A percentile compares a stretch with the other conserved stretches of the same genome.
These are phyloP conservation scores for Wilhelminamyces savonicus DNA, from an alignment of 805 yeast species.

Conservation along the genomic window DNA sequence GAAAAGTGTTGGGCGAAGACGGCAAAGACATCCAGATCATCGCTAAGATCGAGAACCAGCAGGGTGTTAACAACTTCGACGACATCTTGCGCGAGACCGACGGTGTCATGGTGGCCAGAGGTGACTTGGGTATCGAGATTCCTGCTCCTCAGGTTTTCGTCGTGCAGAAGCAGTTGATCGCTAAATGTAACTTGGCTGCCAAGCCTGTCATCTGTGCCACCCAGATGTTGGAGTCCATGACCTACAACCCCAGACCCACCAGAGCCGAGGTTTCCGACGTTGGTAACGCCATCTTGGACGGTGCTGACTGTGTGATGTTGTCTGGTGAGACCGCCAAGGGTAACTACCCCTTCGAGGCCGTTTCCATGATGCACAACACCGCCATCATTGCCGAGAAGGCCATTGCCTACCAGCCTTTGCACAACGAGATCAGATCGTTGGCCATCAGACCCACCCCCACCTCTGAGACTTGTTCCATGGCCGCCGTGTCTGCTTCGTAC, in stretches of 20 bases:
- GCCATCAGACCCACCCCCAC: conserved; percentile 87
- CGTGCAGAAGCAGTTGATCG: conserved; percentile 97
- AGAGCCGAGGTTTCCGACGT: conserved; percentile 99
- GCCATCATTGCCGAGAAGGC: conserved; percentile 95
- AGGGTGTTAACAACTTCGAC: conserved; percentile 99
- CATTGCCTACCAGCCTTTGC: conserved; percentile 77
- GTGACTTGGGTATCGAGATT: conserved; percentile 98
- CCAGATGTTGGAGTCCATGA: conserved; percentile 99
- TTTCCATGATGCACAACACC: conserved; percentile 98
- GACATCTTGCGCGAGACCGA: conserved; percentile 91
- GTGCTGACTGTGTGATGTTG: conserved; percentile 99
- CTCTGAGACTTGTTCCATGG: conserved; percentile 94
- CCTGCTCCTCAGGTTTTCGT: conserved; percentile 98
- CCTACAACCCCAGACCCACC: conserved; percentile 99
- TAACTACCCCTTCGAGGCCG: conserved; percentile 96
- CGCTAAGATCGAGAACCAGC: conserved; percentile 97
- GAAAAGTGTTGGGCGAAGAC: conserved; percentile 93
- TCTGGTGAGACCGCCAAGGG: conserved; percentile 99
- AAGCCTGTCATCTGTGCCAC: conserved; percentile 99
- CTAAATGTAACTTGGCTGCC: conserved; percentile 98
- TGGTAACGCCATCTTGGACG: conserved; percentile 98
- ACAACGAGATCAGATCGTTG: conserved; percentile 81
- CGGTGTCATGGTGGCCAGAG: conserved; percentile 99
- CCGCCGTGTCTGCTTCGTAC: conserved; percentile 93
- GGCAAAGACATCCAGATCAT: conserved; percentile 96